Percentiles rank a stretch among this genome's conserved stretches.
Evolutionary conservation across 2,329 filamentous ascomycete genomes (phyloP).

Genomic region (Acephala macrosclerotiorum): DNA sequence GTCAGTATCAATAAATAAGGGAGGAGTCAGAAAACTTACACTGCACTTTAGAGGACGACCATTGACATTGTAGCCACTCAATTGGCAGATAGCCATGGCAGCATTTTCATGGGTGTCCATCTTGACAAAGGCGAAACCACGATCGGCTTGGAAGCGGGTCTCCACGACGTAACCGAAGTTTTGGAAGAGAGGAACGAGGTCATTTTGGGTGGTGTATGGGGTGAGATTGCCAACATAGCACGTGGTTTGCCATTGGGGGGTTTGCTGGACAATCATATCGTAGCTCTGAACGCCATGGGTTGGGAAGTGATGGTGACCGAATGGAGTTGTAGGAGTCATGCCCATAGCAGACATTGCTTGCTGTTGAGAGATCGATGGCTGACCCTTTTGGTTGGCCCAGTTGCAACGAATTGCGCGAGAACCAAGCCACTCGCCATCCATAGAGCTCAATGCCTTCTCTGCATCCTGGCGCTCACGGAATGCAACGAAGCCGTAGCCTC

Average conservation of each 20-base stretch:
- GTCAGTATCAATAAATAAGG: conserved; percentile 42
- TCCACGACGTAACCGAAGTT: conserved; percentile 98
- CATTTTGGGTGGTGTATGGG: conserved; percentile 95
- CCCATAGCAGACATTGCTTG: conserved; percentile 97
- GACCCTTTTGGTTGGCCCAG: conserved; percentile 99
- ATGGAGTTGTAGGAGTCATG: conserved; percentile 96
- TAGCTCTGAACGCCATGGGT: conserved; percentile 97
- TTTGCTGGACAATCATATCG: conserved; percentile 95
- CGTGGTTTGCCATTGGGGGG: conserved; percentile 97
- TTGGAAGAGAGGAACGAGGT: conserved; percentile 96
- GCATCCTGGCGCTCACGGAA: conserved; percentile 94
- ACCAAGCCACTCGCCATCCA: conserved; percentile 99
- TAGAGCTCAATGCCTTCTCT: conserved; percentile 94
- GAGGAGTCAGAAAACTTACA: conserved; percentile 67
- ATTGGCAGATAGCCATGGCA: conserved; percentile 96
- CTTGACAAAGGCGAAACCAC: conserved; percentile 98
- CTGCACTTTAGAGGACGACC: conserved; percentile 97
- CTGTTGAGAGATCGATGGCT: conserved; percentile 97
- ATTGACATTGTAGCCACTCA: conserved; percentile 98
- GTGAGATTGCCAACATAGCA: conserved; percentile 98
- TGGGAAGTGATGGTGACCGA: conserved; percentile 96
- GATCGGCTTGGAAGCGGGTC: conserved; percentile 96
- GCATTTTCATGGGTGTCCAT: conserved; percentile 99
- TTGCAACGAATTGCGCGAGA: conserved; percentile 98
- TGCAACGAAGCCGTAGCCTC: conserved; percentile 97